Evolutionary conservation across 1,284 basidiomycete species (phyloP), one percentile per base, ranked within the genome.

Genomic region (Abortiporus biennis): DNA sequence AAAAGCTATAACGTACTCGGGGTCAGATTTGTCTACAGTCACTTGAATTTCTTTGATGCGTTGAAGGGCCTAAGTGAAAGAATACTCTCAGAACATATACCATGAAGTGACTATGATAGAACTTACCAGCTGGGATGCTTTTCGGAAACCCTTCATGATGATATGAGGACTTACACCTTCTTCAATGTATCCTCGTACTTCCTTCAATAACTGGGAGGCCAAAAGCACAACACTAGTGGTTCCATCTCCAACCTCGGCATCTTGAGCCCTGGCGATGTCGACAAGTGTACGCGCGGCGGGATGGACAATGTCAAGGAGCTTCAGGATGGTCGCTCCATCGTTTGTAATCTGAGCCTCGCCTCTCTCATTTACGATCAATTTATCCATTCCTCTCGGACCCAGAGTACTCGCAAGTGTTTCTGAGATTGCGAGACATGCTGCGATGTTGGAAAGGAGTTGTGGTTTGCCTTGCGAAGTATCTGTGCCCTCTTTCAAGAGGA

Each of bases 321-420:
- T 96, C 57, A 99, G 74, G 56, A 99, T 96, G 42, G 95, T 98
- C 34, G 95, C 95, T 44, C 95, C 95, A 78, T 98, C 95, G 64
- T 98, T 95, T 21, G 94, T 97, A 61, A 99, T 99, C 67, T 96
- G 94, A 13, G 95, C 92, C 52, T 95, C 85, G 42, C 95, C 94
- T 44, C 92, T 82, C 52, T 91, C 85, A 50, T 83, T 84, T 2
- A 95, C 90, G 52, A 94, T 94, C 44, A 99, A 74, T 66, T 98
- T 99, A 69, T 98, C 95, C 94, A 98, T 98, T 48, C 96, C 96
- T 48, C 96, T 76, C 12, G 96, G 96, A 13, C 96, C 96, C n/a
- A 99, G 80, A 23, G 96, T 99, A 43, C 84, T 93, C 12, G 96
- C 80, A 45, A 97, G 78, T 1, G 90, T 96, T 58, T 91, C 80